These are phyloP conservation scores for Bacidia rubella DNA, from an alignment of 495 filamentous ascomycete species.

Conservation along the genomic window DNA sequence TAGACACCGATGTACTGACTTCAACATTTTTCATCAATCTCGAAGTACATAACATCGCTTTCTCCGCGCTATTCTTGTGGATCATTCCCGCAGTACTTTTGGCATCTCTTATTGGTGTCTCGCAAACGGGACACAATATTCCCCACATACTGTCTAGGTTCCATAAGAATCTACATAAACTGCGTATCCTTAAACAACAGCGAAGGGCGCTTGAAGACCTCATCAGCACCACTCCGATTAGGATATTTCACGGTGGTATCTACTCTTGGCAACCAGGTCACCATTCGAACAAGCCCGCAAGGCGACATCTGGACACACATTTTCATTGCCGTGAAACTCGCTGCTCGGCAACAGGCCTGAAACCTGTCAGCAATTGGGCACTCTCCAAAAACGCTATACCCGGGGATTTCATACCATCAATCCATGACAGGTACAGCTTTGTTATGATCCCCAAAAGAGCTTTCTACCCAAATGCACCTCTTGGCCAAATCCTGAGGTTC, in stretches of 20 bases:
- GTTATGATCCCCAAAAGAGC: neutral
- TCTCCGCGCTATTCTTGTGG: slow-evolving; percentile 7
- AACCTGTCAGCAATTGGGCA: neutral
- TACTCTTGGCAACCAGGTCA: slow-evolving; percentile 1
- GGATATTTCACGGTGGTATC: neutral
- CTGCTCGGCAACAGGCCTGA: neutral
- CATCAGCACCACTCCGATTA: neutral
- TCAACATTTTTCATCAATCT: slow-evolving; percentile 6
- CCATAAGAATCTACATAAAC: neutral
- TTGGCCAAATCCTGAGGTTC: neutral
- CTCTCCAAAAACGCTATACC: neutral
- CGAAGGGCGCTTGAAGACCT: neutral
- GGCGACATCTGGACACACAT: neutral
- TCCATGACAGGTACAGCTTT: neutral
- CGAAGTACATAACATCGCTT: slow-evolving; percentile 7
- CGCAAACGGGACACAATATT: slow-evolving; percentile 6
- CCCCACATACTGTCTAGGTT: slow-evolving; percentile 1
- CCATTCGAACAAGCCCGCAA: neutral
- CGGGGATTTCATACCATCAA: neutral
- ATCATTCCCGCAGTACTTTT: slow-evolving; percentile 4
- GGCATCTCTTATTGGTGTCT: slow-evolving; percentile 3
- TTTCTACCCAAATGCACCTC: neutral
- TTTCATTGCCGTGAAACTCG: no score
- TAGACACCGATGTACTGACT: neutral
- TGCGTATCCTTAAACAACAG: neutral